Conservation (phyloP, 192 early-diverging fungal species). For the Backusella morwellensis region DNA sequence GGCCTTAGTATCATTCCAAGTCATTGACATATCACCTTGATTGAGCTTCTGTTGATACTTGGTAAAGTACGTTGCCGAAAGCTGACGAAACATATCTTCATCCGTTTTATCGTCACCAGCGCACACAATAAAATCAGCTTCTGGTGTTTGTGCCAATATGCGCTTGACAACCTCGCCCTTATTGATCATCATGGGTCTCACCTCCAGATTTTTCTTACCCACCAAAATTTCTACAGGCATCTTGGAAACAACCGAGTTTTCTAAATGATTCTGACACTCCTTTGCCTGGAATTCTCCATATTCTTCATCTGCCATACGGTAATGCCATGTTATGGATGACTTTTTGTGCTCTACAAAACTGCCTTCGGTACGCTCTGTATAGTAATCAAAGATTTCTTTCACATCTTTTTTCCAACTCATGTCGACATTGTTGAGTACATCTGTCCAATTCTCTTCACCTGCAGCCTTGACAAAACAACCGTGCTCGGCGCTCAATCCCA, state of each 20-base stretch:
- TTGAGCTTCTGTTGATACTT: not conserved
- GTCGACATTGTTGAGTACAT: conserved; percentile 56
- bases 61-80: conserved; percentile 24
- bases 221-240: conserved; percentile 83
- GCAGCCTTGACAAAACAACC: conserved; percentile 83
- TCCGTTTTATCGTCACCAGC: conserved; percentile 90
- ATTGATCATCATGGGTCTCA: conserved; percentile 78
- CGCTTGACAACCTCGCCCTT: conserved; percentile 90
- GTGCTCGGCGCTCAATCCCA: conserved; percentile 86
- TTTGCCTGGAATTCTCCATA: conserved; percentile 88
- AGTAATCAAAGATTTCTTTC: conserved; percentile 78
- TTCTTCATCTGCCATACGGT: conserved; percentile 80
- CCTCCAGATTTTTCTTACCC: conserved; percentile 90
- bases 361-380: conserved; percentile 83
- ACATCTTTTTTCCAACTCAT: conserved; percentile 87
- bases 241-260: conserved; percentile 75
- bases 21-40: not conserved
- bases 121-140: conserved; percentile 78
- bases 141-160: conserved; percentile 48
- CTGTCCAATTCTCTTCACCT: conserved; percentile 53
- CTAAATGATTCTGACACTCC: conserved; percentile 87
- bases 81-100: conserved; percentile 83
- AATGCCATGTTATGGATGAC: conserved; percentile 90
- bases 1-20: conserved; percentile 5
- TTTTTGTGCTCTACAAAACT: conserved; percentile 83